Percentiles rank a stretch among this genome's conserved stretches.
These are phyloP conservation scores for Kodamaea alishanica DNA, from an alignment of 1,139 yeast species.

Conservation along the genomic window DNA sequence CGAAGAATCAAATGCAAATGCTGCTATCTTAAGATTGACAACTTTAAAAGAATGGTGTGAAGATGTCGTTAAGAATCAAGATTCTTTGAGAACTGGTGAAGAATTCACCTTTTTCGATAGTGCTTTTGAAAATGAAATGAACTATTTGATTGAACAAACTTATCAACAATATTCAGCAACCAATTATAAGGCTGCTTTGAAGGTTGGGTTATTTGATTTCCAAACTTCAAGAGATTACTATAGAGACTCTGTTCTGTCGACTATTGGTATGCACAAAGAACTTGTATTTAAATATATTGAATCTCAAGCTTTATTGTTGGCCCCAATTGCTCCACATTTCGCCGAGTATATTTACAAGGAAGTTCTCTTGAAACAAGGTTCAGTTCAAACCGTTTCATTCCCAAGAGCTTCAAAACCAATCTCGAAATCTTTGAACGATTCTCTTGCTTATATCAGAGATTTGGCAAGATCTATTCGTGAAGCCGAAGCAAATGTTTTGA, in stretches of 20 bases:
- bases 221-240: slow-evolving; percentile 95
- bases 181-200: slow-evolving; percentile 83
- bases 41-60: slow-evolving; percentile 96
- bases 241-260: slow-evolving; percentile 68
- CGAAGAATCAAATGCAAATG: slow-evolving; percentile 94
- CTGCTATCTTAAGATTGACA: slow-evolving; percentile 90
- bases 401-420: slow-evolving; percentile 70
- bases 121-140: slow-evolving; percentile 94
- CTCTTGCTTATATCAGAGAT: slow-evolving; percentile 74
- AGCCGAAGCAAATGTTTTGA: slow-evolving; percentile 80
- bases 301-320: slow-evolving; percentile 74
- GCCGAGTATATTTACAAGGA: slow-evolving; percentile 88
- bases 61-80: slow-evolving; percentile 53
- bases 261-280: slow-evolving; percentile 76
- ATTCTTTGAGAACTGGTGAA: slow-evolving; percentile 66
- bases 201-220: slow-evolving; percentile 87
- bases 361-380: slow-evolving; percentile 52
- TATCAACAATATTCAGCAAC: slow-evolving; percentile 67
- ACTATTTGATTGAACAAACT: slow-evolving; percentile 69
- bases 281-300: slow-evolving; percentile 79
- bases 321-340: slow-evolving; percentile 96
- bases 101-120: slow-evolving; percentile 68
- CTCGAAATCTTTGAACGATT: slow-evolving; percentile 57
- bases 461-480: slow-evolving; percentile 85
- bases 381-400: slow-evolving; percentile 74